A percentile compares a stretch with the other conserved stretches of the same genome.
These are phyloP conservation scores for Aspergillus luchuensis DNA, from an alignment of 2,329 filamentous ascomycete species.

Conservation along the genomic window DNA sequence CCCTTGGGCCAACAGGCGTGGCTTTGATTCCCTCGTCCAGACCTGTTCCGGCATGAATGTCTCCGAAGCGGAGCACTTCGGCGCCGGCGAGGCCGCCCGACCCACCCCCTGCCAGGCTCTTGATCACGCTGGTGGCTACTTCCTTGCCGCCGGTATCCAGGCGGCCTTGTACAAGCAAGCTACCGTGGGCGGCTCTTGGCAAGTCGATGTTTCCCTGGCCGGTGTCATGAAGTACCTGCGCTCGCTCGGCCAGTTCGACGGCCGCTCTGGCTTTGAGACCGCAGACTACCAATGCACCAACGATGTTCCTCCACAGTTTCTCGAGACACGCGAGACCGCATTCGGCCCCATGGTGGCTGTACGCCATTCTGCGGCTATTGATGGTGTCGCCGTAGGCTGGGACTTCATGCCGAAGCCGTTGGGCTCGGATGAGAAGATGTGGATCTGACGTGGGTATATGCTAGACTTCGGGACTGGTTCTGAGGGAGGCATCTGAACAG, in stretches of 20 bases:
- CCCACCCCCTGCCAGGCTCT: slow-evolving; percentile 58
- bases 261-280: slow-evolving; percentile 46
- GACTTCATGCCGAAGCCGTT: slow-evolving; percentile 54
- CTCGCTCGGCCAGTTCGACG: slow-evolving; percentile 56
- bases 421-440: slow-evolving; percentile 46
- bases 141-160: slow-evolving; percentile 56
- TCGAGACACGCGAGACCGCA: slow-evolving; percentile 49
- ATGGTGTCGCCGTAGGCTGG: slow-evolving; percentile 52
- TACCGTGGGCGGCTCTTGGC: slow-evolving; percentile 50
- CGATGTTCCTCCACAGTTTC: slow-evolving; percentile 37
- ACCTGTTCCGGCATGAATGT: slow-evolving; percentile 59
- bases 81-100: slow-evolving; percentile 42
- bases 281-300: slow-evolving; percentile 33
- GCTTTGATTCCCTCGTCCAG: slow-evolving; percentile 60
- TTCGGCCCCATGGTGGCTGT: slow-evolving; percentile 54
- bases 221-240: slow-evolving; percentile 59
- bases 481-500: no score
- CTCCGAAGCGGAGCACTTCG: slow-evolving; percentile 54
- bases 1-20: slow-evolving; percentile 50
- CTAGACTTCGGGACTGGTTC: no score
- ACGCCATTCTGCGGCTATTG: slow-evolving; percentile 53
- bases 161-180: slow-evolving; percentile 55
- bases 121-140: slow-evolving; percentile 59
- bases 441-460: neutral
- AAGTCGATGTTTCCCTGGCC: slow-evolving; percentile 58